Base-by-base conservation (phyloP, 2,329 filamentous ascomycete genomes). In the Alternaria solani region DNA sequence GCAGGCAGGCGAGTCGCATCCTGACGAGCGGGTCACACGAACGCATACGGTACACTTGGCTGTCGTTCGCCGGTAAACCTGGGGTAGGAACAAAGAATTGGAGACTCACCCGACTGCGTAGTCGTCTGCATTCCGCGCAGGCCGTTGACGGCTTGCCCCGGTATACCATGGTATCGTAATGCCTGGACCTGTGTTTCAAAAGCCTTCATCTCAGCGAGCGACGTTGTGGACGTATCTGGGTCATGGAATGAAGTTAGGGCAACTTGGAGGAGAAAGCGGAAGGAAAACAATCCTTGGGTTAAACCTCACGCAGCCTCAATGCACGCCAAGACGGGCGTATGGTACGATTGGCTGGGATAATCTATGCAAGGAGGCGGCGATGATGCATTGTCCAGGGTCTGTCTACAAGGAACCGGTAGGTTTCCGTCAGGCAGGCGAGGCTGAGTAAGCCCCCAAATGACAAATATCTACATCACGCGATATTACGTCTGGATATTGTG, bases 81-180 rank as follows among this genome's bases (percentile, higher is more conserved):
- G 39, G 23, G 26, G 3, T 16, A 5, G 9, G 34, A 30, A 43
- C 8, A 34, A 16, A 25, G 28, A 39, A 44, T 20, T 23, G n/a
- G 25, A 16, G 6, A 64, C 70, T 42, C 65, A 75, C 70, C 62
- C 65, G 67, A 34, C 55, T 74, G 46, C 72, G 69, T n/a, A 69
- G 66, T 61, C 72, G 71, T 44, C 73, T 66, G 56, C 72, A 75
- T 65, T 73, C 70, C 46, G 63, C 69, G 57, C 72, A 74, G 36
- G 66, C 68, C 4, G 65, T 53, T 48, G 65, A 70, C 48, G 68
- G 68, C 59, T 66, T 69, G 57, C 68, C 68, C 39, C 69, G 63
- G 58, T 72, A 71, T 39, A 71, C 70, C 70, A 72, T 72, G n/a
- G 38, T 51, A 16, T 57, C 11, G 12, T 25, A 8, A 41, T 25